These are phyloP conservation scores for Suillus subalutaceus DNA, from an alignment of 768 basidiomycete species.

Conservation along the genomic window DNA sequence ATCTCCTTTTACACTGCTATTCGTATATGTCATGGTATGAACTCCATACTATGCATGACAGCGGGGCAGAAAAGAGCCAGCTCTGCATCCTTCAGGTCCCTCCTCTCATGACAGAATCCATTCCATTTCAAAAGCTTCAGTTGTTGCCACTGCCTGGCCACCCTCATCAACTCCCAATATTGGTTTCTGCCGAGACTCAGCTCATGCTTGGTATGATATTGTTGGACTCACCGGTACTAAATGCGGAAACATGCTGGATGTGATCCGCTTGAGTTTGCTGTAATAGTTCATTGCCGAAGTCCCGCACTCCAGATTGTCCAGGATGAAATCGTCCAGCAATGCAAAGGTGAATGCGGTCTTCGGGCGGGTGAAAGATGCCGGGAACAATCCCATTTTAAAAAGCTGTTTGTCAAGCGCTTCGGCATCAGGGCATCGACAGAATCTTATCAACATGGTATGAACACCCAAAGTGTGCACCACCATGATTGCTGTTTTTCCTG, in stretches of 20 bases:
- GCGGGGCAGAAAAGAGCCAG: conserved; percentile 3
- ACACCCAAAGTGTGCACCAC: neutral
- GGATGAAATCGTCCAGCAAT: conserved; percentile 8
- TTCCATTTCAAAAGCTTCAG: conserved; percentile 25
- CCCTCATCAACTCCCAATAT: conserved; percentile 21
- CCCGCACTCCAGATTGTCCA: conserved; percentile 3
- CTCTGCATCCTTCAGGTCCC: neutral
- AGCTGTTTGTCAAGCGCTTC: neutral
- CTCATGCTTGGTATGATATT: too few species aligned
- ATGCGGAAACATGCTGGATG: neutral
- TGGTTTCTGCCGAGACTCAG: neutral
- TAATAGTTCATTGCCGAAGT: conserved; percentile 4
- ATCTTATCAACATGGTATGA: neutral
- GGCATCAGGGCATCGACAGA: neutral
- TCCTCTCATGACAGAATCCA: conserved; percentile 10
- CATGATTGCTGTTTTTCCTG: neutral
- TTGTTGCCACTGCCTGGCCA: conserved; percentile 20
- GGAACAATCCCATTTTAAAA: neutral
- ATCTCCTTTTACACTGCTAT: too few species aligned
- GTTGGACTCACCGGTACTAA: neutral
- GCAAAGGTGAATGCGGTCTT: neutral
- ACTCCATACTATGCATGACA: too few species aligned
- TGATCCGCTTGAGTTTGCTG: neutral
- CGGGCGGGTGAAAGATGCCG: neutral
- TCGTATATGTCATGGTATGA: too few species aligned